Percentiles rank a stretch among this genome's conserved stretches.
phyloP scores from a whole-genome alignment of 108 stramenopile genomes.

The Cylindrotheca fusiformis region DNA sequence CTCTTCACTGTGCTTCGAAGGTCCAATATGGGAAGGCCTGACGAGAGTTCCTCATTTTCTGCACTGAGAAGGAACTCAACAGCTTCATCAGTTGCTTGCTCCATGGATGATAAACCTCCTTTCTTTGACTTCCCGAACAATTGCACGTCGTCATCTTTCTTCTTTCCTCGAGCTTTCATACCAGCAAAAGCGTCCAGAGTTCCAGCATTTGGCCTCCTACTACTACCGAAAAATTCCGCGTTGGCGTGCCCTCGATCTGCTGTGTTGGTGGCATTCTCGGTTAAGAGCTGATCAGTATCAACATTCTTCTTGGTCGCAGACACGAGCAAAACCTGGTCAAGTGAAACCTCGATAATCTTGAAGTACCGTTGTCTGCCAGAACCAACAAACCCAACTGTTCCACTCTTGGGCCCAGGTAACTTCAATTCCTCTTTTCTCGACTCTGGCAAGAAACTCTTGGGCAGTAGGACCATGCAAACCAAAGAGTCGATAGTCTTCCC shows the following conservation, averaged over 20 bases:
- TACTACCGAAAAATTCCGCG: constrained; percentile 32
- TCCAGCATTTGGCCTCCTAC: constrained; percentile 26
- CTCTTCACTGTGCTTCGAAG: constrained; percentile 59
- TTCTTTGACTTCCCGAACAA: constrained; percentile 14
- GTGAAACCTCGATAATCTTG: constrained; percentile 42
- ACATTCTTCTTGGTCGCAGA: constrained; percentile 60
- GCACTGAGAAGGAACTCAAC: constrained; percentile 45
- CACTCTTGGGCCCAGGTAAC: constrained; percentile 27
- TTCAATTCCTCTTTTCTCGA: constrained; percentile 17
- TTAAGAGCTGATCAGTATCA: constrained; percentile 53
- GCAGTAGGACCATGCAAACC: constrained; percentile 69
- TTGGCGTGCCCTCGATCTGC: constrained; percentile 3
- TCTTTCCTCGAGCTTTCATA: constrained; percentile 69
- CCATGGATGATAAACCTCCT: constrained; percentile 18
- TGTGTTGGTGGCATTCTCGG: constrained; percentile 23
- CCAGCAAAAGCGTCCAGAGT: constrained; percentile 60
- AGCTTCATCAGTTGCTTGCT: constrained; percentile 47
- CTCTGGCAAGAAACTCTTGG: constrained; percentile 46
- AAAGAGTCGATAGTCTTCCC: constrained; percentile 6
- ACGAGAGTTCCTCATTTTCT: constrained; percentile 46
- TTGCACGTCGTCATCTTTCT: constrained; percentile 19
- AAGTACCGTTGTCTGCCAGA: constrained; percentile 44
- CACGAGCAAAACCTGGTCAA: constrained; percentile 70
- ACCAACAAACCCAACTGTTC: constrained; percentile 58
- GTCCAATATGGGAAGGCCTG: constrained; percentile 47